Percentiles rank a stretch among this genome's conserved stretches.
Evolutionary conservation across 2,329 filamentous ascomycete species (phyloP).

Genomic region (Fusarium chlamydosporum): DNA sequence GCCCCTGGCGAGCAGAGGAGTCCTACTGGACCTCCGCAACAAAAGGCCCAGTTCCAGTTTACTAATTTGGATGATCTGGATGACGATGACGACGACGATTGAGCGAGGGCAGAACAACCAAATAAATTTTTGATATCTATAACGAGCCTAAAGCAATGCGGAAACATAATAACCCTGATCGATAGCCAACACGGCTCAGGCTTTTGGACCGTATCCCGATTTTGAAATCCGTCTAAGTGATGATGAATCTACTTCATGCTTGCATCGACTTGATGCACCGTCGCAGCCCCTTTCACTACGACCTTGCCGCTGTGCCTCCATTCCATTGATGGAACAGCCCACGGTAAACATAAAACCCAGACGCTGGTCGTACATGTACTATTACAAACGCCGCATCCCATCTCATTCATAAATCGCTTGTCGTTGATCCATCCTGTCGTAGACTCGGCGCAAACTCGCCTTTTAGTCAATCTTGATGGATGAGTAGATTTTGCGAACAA

Average conservation of each 20-base stretch:
- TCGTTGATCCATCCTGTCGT: slow-evolving; percentile 28
- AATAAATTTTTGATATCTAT: slow-evolving; percentile 34
- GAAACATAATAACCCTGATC: slow-evolving; percentile 30
- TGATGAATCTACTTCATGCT: slow-evolving; percentile 37
- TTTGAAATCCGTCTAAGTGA: slow-evolving; percentile 40
- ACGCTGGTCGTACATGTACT: slow-evolving; percentile 53
- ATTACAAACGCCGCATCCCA: slow-evolving; percentile 49
- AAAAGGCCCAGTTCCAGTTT: slow-evolving; percentile 69
- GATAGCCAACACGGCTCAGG: slow-evolving; percentile 34
- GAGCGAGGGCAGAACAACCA: slow-evolving; percentile 17
- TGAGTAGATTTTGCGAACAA: slow-evolving; percentile 91
- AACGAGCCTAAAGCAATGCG: slow-evolving; percentile 31
- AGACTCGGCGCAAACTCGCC: not conserved
- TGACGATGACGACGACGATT: slow-evolving; percentile 57
- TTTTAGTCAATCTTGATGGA: slow-evolving; percentile 97
- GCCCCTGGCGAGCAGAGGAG: slow-evolving; percentile 48
- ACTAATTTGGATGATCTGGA: slow-evolving; percentile 68
- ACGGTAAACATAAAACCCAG: slow-evolving; percentile 37
- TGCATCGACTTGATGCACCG: slow-evolving; percentile 30
- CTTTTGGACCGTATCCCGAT: slow-evolving; percentile 23
- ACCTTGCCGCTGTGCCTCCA: slow-evolving; percentile 12
- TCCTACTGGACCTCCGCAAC: slow-evolving; percentile 54
- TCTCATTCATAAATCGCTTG: slow-evolving; percentile 43
- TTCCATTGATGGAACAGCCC: slow-evolving; percentile 6
- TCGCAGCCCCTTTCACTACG: slow-evolving; percentile 11